These are phyloP conservation scores for Colletotrichum eleusines DNA, from an alignment of 2,329 filamentous ascomycete species.

Conservation along the genomic window DNA sequence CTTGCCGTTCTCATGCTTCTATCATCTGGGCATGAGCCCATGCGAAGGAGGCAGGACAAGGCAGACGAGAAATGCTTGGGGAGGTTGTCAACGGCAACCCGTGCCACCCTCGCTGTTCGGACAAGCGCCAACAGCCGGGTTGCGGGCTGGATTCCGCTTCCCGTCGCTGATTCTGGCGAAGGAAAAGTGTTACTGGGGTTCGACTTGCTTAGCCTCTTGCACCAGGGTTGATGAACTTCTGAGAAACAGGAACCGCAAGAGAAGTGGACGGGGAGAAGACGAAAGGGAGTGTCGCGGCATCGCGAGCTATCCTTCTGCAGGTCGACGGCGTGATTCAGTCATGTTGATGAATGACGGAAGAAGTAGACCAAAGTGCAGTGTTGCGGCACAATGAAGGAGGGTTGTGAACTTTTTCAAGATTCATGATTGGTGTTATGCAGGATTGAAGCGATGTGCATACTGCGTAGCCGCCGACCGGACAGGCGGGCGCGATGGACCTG, in stretches of 20 bases:
- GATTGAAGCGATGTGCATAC: conserved; percentile 41
- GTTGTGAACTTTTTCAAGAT: conserved; percentile 24
- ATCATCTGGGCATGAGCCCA: conserved; percentile 20
- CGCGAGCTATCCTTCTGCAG: neutral
- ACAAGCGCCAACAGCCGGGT: conserved; percentile 12
- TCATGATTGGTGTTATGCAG: conserved; percentile 37
- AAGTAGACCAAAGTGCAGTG: conserved; percentile 1
- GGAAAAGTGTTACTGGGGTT: neutral
- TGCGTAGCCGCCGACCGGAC: conserved; percentile 40
- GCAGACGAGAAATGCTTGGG: neutral
- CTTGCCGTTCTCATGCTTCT: conserved; percentile 1
- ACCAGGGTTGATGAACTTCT: neutral
- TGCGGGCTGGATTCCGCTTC: conserved; percentile 28
- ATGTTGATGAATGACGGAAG: neutral
- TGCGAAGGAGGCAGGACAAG: conserved; percentile 5
- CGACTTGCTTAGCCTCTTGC: neutral
- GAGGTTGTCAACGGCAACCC: conserved; percentile 14
- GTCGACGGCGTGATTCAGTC: conserved; percentile 10
- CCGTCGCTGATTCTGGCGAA: conserved; percentile 30
- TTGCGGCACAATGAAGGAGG: conserved; percentile 3
- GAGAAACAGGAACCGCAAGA: neutral
- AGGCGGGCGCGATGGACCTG: conserved; percentile 33
- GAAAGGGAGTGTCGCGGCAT: neutral
- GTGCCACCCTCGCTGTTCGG: conserved; percentile 36
- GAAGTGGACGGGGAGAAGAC: neutral